Evolutionary conservation across 2,329 filamentous ascomycete species (phyloP), one percentile per base, ranked within the genome.

Genomic region (Trichophyton verrucosum): DNA sequence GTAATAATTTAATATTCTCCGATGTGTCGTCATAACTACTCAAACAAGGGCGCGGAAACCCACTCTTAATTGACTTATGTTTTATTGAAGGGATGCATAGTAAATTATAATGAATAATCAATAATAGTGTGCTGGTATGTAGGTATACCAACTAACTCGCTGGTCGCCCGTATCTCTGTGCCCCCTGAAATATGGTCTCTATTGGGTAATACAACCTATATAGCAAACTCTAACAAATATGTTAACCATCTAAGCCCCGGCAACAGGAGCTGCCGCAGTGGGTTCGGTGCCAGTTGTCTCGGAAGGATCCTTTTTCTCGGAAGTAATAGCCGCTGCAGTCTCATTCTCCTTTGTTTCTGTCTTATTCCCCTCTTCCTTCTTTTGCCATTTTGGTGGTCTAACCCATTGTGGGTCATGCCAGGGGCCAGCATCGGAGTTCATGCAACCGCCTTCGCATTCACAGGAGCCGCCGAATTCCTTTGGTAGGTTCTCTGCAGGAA

Each of bases 361-460:
- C 40, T 44, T 20, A n/a, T 20, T 44, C 20, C 40, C 40, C n/a
- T 17, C 40, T 44, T 44, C 4, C 7, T 44, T 83, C 72, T 94
- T 44, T 13, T 44, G 11, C 40, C 40, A 44, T 15, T 44, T 44
- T 7, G 40, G 11, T 3, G 70, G 71, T 63, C 74, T 71, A 51
- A 68, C 71, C 60, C 72, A 70, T 61, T 74, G 73, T 15, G 73
- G 72, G 40, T 72, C 73, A 20, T 44, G 40, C 40, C 40, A 44
- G 40, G 40, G 40, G 40, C 40, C 40, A 5, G 40, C 40, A 17
- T 44, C 40, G 2, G 40, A 44, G 40, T 44, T 44, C 15, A 44
- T 44, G 40, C 40, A 44, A 15, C 40, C 40, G 4, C 40, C 40
- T 44, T 44, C 40, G n/a, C 40, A 44, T 17, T 44, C 40, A 44